phyloP scores from a whole-genome alignment of 1,139 yeast species.

The Pichia sp. region DNA sequence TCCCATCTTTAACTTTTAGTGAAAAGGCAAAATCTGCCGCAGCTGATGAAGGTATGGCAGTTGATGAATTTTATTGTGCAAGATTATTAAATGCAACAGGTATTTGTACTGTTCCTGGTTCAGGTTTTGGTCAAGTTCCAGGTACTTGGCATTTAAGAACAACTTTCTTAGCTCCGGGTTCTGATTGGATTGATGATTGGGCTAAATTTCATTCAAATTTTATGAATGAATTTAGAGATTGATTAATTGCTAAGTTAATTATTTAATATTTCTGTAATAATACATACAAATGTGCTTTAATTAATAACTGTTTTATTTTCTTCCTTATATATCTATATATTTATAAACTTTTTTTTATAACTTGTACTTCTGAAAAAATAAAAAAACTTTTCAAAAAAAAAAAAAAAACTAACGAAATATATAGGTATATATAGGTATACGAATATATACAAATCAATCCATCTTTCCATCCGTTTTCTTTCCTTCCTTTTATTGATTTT shows the following conservation, averaged over 20 bases:
- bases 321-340: neutral
- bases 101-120: constrained; percentile 95
- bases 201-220: constrained; percentile 68
- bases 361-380: neutral
- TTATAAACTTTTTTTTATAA: neutral
- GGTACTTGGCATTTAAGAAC: constrained; percentile 92
- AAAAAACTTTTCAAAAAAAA: too few relatives aligned
- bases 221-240: constrained; percentile 46
- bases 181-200: constrained; percentile 79
- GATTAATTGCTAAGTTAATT: neutral
- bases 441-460: constrained; percentile 12
- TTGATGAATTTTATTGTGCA: constrained; percentile 86
- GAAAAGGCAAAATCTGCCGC: constrained; percentile 60
- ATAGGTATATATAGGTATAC: too few relatives aligned
- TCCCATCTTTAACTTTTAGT: constrained; percentile 70
- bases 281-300: too few relatives aligned
- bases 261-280: too few relatives aligned
- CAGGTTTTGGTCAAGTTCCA: constrained; percentile 89
- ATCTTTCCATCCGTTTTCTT: constrained; percentile 17
- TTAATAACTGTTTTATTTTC: neutral
- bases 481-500: constrained; percentile 18
- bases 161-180: constrained; percentile 92
- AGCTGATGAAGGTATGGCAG: constrained; percentile 43
- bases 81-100: constrained; percentile 84
- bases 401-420: too few relatives aligned